Evolutionary conservation across 768 basidiomycete species (phyloP), one percentile per base, ranked within the genome.

Genomic region (Mrakia blollopis): DNA sequence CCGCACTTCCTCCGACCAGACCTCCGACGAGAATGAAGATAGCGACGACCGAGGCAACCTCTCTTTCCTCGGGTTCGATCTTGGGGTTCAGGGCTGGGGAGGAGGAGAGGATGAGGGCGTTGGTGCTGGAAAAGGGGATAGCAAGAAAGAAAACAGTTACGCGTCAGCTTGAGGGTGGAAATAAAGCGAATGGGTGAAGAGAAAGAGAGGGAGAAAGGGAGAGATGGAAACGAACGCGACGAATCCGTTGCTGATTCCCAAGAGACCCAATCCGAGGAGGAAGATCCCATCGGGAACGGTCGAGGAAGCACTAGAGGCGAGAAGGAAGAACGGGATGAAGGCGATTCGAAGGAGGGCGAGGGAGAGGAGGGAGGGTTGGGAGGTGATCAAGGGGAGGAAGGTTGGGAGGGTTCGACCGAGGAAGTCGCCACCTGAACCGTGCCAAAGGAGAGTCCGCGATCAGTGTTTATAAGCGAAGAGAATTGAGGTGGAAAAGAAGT

Each of bases 261-360:
- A 32, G 6, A 50, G 9, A 10, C 68, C 44, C 2, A 76, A 44
- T 0, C 54, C 50, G 30, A 70, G 37, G 28, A 69, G 60, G 60
- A 76, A 76, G 23, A 39, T 23, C 14, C 21, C 67, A 16, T 76
- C 68, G 5, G 52, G 25, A 3, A 57, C 35, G 16, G 74, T 10
- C 8, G 37, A 47, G 1, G 52, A 21, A 5, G 6, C n/a, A 37
- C n/a, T 25, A n/a, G 68, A 54, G 14, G 68, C 37, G 28, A 9
- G 11, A 11, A 76, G 68, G 54, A 76, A 76, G 60, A 76, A 76
- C 28, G 75, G 75, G 41, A 76, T 47, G 57, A 76, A 76, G 28
- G 16, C n/a, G 32, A 69, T 14, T 23, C 75, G 75, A 8, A 54
- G 25, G 52, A 70, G 35, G 25, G 65, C n/a, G 52, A 69, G 21